phyloP scores from a whole-genome alignment of 495 filamentous ascomycete species.

The Podospora appendiculata region DNA sequence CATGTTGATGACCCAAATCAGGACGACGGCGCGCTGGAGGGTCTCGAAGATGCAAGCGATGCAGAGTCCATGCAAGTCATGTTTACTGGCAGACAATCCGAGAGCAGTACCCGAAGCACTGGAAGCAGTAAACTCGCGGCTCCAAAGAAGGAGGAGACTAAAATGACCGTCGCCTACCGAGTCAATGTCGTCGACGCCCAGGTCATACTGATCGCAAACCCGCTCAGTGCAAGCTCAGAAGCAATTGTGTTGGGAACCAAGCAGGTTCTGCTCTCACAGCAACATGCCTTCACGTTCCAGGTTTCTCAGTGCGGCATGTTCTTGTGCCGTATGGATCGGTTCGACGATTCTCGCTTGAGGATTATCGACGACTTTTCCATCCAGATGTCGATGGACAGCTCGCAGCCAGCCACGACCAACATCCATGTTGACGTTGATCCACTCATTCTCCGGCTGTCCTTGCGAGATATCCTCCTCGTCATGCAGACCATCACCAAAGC shows the following conservation, averaged over 20 bases:
- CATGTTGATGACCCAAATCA: constrained; percentile 49
- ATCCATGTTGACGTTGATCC: constrained; percentile 87
- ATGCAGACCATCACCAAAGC: constrained; percentile 91
- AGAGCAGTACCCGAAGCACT: constrained; percentile 11
- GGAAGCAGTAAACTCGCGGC: background rate
- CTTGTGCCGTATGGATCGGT: constrained; percentile 94
- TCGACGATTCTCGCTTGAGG: constrained; percentile 75
- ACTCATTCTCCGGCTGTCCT: constrained; percentile 81
- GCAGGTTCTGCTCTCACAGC: constrained; percentile 84
- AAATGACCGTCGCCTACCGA: constrained; percentile 77
- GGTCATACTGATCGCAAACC: constrained; percentile 91
- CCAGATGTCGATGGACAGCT: constrained; percentile 80
- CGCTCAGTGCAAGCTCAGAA: constrained; percentile 78
- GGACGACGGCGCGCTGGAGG: constrained; percentile 48
- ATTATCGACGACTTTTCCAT: constrained; percentile 95
- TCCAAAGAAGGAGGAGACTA: constrained; percentile 27
- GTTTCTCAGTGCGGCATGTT: constrained; percentile 95
- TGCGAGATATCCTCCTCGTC: constrained; percentile 89
- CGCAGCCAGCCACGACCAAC: constrained; percentile 59
- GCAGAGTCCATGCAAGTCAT: constrained; percentile 40
- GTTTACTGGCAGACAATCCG: constrained; percentile 21
- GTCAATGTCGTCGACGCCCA: constrained; percentile 94
- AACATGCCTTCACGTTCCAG: constrained; percentile 89
- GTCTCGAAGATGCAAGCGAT: constrained; percentile 53
- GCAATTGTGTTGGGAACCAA: constrained; percentile 94